Evolutionary conservation across 768 basidiomycete species (phyloP), one percentile per base, ranked within the genome.

Genomic region (Coprinellus micaceus): DNA sequence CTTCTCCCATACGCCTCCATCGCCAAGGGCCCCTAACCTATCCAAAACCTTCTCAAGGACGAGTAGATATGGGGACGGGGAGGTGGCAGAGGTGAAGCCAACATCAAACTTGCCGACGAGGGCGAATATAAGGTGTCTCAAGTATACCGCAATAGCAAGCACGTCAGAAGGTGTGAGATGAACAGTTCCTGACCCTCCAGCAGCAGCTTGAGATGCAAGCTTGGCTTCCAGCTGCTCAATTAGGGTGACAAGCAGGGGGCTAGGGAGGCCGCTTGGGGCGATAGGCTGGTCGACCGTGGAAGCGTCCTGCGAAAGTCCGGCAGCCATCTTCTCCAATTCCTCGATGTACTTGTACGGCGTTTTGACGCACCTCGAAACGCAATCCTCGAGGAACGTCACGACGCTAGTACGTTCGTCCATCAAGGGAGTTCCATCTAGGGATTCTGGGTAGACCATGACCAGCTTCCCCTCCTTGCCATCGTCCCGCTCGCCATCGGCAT

Each of bases 261-360:
- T 92, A 3, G 86, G 82, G 33, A 74, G 70, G 51, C 21, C 4
- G 9, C 2, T 43, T 49, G 48, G 17, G 6, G 33, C 13, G 33
- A 13, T 13, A 33, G 13, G 10, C 17, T 41, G 11, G 46, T 30
- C 44, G 46, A 53, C 36, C 22, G 40, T 47, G n/a, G 44, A 21
- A 25, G 46, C 55, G 0, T 36, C 7, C 12, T 43, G 13, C 13
- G 57, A 26, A 40, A 26, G 41, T 3, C 37, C 11, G 60, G 56
- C 17, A 68, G 62, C n/a, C 59, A 61, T 36, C 37, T 63, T 5
- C 52, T 64, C 51, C 59, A 86, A 69, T 22, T 85, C 85, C 63
- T 97, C 94, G 52, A 96, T 77, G 65, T 96, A 98, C 26, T 83
- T 81, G 67, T 94, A 90, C 0, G 93, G 91, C 2, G 87, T 88